A percentile compares a stretch with the other conserved stretches of the same genome.
Conservation (phyloP, 78 protist species). For the Dictyostelium purpureum region DNA sequence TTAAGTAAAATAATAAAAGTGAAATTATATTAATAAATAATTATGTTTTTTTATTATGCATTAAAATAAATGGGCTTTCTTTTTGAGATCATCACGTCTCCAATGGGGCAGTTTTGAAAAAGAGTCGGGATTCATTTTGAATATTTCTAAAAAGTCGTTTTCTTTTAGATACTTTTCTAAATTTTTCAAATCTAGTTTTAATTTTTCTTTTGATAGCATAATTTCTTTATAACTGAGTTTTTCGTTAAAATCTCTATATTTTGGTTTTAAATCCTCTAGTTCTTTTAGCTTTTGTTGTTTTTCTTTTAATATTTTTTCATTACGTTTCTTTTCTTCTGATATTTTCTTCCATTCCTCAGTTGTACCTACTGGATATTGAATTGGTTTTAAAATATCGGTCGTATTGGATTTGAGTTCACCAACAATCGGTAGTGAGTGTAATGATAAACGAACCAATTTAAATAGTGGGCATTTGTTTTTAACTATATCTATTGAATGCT, state of each 20-base stretch:
- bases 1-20: too few relatives aligned
- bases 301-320: background rate
- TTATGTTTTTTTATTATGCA: too few relatives aligned
- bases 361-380: background rate
- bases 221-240: background rate
- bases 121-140: slow-evolving; percentile 4
- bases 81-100: background rate
- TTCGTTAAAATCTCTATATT: background rate
- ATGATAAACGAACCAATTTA: slow-evolving; percentile 36
- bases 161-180: slow-evolving; percentile 51
- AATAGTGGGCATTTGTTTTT: slow-evolving; percentile 38
- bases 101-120: background rate
- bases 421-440: slow-evolving; percentile 50
- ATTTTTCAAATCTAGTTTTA: slow-evolving; percentile 19
- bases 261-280: background rate
- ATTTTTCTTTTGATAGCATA: background rate
- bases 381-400: slow-evolving; percentile 30
- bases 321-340: background rate
- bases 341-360: slow-evolving; percentile 7
- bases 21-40: too few relatives aligned
- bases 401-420: slow-evolving; percentile 38
- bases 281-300: slow-evolving; percentile 1
- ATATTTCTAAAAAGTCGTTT: slow-evolving; percentile 49
- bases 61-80: too few relatives aligned
- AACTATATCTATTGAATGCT: slow-evolving; percentile 1